Conservation (phyloP, 805 yeast species). For the Hanseniaspora pseudoguilliermondii region DNA sequence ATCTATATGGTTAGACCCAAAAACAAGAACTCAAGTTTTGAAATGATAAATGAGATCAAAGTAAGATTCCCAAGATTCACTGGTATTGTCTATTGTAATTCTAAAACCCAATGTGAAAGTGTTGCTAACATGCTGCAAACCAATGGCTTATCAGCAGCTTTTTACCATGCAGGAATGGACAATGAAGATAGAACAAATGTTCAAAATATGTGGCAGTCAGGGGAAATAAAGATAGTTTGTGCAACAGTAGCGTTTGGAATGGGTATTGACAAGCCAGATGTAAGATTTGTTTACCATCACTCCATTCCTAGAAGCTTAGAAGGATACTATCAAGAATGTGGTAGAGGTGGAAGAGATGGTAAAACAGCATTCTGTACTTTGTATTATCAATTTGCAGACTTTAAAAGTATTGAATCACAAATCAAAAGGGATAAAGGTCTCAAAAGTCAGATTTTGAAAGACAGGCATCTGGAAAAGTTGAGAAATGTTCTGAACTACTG, state of each 20-base stretch:
- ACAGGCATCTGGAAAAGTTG: slow-evolving; percentile 63
- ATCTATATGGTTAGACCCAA: slow-evolving; percentile 67
- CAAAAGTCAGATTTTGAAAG: slow-evolving; percentile 43
- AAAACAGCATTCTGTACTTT: slow-evolving; percentile 65
- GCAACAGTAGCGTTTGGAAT: slow-evolving; percentile 98
- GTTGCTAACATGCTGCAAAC: slow-evolving; percentile 48
- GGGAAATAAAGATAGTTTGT: slow-evolving; percentile 63
- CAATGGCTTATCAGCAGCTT: slow-evolving; percentile 56
- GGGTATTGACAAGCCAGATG: slow-evolving; percentile 98
- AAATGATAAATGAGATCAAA: slow-evolving; percentile 45
- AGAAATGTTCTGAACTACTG: slow-evolving; percentile 82
- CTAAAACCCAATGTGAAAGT: slow-evolving; percentile 77
- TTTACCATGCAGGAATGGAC: slow-evolving; percentile 91
- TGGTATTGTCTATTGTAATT: slow-evolving; percentile 89
- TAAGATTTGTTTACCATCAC: slow-evolving; percentile 77
- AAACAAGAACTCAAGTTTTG: slow-evolving; percentile 39
- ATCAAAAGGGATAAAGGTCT: slow-evolving; percentile 65
- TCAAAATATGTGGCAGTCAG: slow-evolving; percentile 76
- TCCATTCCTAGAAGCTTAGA: slow-evolving; percentile 83
- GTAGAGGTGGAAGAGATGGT: slow-evolving; percentile 97
- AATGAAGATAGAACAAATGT: slow-evolving; percentile 56
- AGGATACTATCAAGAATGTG: slow-evolving; percentile 96
- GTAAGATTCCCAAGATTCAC: slow-evolving; percentile 43
- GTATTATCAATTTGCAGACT: slow-evolving; percentile 72
- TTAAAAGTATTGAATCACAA: slow-evolving; percentile 58